Conservation (phyloP, 2,329 filamentous ascomycete species). For the Trichoderma polysporum region DNA sequence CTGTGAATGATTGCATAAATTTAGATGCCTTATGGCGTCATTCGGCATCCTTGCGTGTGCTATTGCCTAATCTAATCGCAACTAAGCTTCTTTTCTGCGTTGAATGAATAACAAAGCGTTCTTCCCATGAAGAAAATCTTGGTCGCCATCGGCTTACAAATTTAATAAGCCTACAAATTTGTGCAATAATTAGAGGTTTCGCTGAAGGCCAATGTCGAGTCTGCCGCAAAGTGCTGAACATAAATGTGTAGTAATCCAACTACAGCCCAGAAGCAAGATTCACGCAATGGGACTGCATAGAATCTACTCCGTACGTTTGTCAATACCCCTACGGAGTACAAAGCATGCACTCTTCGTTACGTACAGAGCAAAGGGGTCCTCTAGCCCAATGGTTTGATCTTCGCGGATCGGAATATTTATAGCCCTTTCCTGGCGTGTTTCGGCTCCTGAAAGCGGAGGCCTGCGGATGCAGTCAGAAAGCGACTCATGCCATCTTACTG, state of each 20-base stretch:
- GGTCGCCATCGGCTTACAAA: too few relatives aligned
- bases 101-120: too few relatives aligned
- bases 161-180: background rate
- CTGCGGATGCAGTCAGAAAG: background rate
- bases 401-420: constrained; percentile 18
- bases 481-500: background rate
- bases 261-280: background rate
- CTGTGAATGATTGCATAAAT: too few relatives aligned
- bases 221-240: background rate
- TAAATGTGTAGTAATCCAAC: background rate
- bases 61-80: too few relatives aligned
- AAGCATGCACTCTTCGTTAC: background rate
- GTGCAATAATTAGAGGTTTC: background rate
- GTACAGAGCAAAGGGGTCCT: background rate
- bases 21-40: too few relatives aligned
- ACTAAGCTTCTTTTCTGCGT: background rate
- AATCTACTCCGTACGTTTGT: too few relatives aligned
- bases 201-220: background rate
- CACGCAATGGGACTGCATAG: too few relatives aligned
- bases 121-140: too few relatives aligned
- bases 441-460: constrained; percentile 14
- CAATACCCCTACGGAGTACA: background rate
- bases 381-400: background rate
- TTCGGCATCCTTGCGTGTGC: too few relatives aligned
- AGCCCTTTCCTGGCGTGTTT: constrained; percentile 7